Evolutionary conservation across 768 basidiomycete genomes (phyloP).

Genomic region (Lactifluus echinatus): DNA sequence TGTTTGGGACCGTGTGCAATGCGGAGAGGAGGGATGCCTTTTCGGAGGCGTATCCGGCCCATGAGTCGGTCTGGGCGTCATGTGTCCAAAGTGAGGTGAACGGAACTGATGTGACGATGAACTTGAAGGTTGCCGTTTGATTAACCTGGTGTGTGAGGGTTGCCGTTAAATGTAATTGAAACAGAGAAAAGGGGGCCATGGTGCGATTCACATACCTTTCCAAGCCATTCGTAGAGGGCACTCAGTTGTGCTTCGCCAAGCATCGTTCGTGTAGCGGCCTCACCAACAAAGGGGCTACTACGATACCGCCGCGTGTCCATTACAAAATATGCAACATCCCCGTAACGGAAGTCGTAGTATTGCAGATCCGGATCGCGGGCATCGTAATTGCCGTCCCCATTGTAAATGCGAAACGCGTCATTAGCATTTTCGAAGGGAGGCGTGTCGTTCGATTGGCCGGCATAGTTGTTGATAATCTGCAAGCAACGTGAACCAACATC

Average conservation of each 20-base stretch:
- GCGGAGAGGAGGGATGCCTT: slow-evolving; percentile 47
- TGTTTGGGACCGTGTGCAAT: slow-evolving; percentile 60
- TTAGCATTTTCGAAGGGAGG: slow-evolving; percentile 52
- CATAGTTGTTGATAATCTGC: slow-evolving; percentile 59
- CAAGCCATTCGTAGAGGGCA: slow-evolving; percentile 55
- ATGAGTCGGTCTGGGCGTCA: slow-evolving; percentile 56
- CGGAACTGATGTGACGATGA: slow-evolving; percentile 65
- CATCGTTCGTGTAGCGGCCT: slow-evolving; percentile 46
- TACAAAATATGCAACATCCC: slow-evolving; percentile 71
- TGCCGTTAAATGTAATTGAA: neutral
- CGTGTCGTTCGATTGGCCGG: slow-evolving; percentile 46
- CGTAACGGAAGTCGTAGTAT: slow-evolving; percentile 56
- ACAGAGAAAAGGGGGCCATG: neutral
- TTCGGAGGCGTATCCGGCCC: slow-evolving; percentile 57
- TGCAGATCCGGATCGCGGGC: slow-evolving; percentile 35
- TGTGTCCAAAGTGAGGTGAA: slow-evolving; percentile 65
- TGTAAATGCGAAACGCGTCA: slow-evolving; percentile 52
- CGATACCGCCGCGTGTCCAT: slow-evolving; percentile 62
- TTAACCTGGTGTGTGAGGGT: slow-evolving; percentile 40
- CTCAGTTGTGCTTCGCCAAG: slow-evolving; percentile 57
- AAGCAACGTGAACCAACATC: slow-evolving; percentile 4
- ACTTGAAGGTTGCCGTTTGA: slow-evolving; percentile 65
- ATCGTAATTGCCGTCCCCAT: slow-evolving; percentile 56
- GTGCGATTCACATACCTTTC: slow-evolving; percentile 30
- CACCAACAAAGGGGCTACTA: slow-evolving; percentile 32